A percentile compares a stretch with the other conserved stretches of the same genome.
Conservation (phyloP, 768 basidiomycete genomes). For the Panaeolus cyanescens region DNA sequence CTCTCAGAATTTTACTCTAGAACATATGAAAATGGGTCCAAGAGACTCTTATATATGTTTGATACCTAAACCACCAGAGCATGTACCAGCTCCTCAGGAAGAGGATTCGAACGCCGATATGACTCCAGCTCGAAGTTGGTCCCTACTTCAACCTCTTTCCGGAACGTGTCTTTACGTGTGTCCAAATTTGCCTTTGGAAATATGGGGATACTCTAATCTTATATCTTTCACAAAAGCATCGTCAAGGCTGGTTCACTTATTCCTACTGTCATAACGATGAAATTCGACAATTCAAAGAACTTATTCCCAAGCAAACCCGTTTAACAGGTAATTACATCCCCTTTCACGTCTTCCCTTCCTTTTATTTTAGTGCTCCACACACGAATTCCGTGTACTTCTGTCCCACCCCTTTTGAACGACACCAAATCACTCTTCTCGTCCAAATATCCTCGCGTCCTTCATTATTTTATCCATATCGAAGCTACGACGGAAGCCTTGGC, state of each 20-base stretch:
- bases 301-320: conserved; percentile 62
- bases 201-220: conserved; percentile 24
- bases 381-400: conserved; percentile 20
- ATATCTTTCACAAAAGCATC: conserved; percentile 54
- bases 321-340: conserved; percentile 54
- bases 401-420: conserved; percentile 21
- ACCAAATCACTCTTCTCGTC: conserved; percentile 2
- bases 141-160: conserved; percentile 74
- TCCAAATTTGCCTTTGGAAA: conserved; percentile 29
- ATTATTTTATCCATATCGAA: conserved; percentile 21
- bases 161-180: conserved; percentile 87
- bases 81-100: conserved; percentile 38
- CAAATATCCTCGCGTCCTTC: not conserved
- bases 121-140: conserved; percentile 79
- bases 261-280: conserved; percentile 94
- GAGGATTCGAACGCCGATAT: conserved; percentile 62
- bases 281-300: conserved; percentile 95
- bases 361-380: conserved; percentile 27
- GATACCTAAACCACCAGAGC: conserved; percentile 65
- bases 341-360: conserved; percentile 14
- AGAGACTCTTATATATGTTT: conserved; percentile 75
- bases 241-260: conserved; percentile 97
- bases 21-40: conserved; percentile 75
- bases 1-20: conserved; percentile 51
- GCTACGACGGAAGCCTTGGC: conserved; percentile 14